Percentiles rank a stretch among this genome's conserved stretches.
These are phyloP conservation scores for Exobasidium rhododendri DNA, from an alignment of 1,284 basidiomycete genomes.

Conservation along the genomic window DNA sequence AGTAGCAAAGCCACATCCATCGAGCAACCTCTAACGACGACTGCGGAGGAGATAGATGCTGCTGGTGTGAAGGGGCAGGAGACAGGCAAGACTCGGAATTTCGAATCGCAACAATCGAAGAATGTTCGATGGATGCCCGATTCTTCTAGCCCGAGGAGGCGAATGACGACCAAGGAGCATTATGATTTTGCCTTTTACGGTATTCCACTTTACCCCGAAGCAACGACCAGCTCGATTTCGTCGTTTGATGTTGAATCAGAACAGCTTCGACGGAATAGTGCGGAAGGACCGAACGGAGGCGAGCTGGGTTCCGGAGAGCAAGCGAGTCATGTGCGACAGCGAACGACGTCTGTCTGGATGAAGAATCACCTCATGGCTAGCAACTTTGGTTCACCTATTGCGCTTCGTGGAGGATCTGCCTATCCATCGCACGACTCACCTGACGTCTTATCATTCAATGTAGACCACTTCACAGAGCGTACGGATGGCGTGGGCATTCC, in stretches of 20 bases:
- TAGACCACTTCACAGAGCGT: not conserved
- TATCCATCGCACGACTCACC: not conserved
- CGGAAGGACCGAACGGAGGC: no score
- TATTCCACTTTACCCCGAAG: conserved; percentile 25
- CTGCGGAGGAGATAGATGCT: not conserved
- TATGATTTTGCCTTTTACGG: conserved; percentile 47
- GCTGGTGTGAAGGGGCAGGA: not conserved
- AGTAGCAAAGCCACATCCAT: not conserved
- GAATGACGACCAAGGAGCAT: conserved; percentile 42
- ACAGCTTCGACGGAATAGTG: not conserved
- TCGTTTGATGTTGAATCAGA: not conserved
- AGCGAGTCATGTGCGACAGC: not conserved
- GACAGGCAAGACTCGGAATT: not conserved
- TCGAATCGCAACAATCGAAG: conserved; percentile 7
- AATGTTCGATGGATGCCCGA: conserved; percentile 29
- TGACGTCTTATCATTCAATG: not conserved
- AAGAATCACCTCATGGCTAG: conserved; percentile 16
- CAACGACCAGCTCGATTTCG: not conserved
- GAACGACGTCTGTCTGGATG: conserved; percentile 15
- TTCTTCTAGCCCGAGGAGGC: conserved; percentile 25
- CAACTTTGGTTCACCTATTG: conserved; percentile 12
- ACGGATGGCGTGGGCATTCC: conserved; percentile 1
- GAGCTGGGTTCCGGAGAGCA: conserved; percentile 12
- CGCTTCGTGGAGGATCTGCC: not conserved
- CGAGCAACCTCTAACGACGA: not conserved